Base-by-base conservation (phyloP, 345 rosid genomes). In the Eucalyptus fibrosa region DNA sequence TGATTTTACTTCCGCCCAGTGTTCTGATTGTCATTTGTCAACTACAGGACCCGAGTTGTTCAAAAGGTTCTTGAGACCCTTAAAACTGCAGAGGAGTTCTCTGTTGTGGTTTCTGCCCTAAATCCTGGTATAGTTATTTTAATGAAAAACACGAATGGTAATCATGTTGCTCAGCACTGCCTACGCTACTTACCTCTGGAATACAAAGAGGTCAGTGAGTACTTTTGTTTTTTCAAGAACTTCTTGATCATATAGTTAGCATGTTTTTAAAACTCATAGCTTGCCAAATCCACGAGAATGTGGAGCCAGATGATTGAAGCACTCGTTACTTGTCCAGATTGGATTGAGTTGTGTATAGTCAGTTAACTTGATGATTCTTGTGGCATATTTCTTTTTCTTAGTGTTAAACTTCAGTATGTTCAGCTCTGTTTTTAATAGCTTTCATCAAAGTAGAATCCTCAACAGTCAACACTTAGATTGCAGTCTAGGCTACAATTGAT, bases 111-210 rank as follows among this genome's bases (percentile, higher is more conserved):
- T 45, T 93, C 93, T 87, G 92, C 97, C 42, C 90, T 96, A 91
- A 95, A 94, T 92, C 93, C 93, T 86, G 95, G 95, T 67, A 92
- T 95, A 90, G 96, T 96, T 90, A 91, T 94, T 87, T 89, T 97
- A 91, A 94, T 95, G 45, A 97, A 96, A 90, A 93, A 97, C 92
- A 92, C 92, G 87, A 95, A 97, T 12, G 99, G 99, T 90, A 94
- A 95, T 89, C 97, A 97, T 59, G 97, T 96, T 89, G 97, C 95
- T 50, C 97, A 96, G 89, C 95, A 94, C 56, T 97, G 99, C 92
- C 94, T 96, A 90, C 93, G 92, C 91, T 90, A 90, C 91, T 87
- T 97, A 49, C 81, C 91, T 88, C 96, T 95, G 88, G 92, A 94
- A 85, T 91, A 92, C 83, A 90, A 90, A 53, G 92, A 92, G 97